A percentile compares a stretch with the other conserved stretches of the same genome.
These are phyloP conservation scores for Arabidopsis thaliana DNA, from an alignment of 345 rosid species.

Conservation along the genomic window TAIR10.1 NC_003071.7:10929001-10929500, in stretches of 20 bases:
- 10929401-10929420: constrained; percentile 46
- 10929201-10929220: constrained; percentile 66
- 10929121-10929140: constrained; percentile 77
- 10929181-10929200: constrained; percentile 72
- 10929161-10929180: constrained; percentile 77
- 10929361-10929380: constrained; percentile 63
- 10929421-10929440: constrained; percentile 51
- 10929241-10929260: constrained; percentile 53
- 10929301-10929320: constrained; percentile 55
- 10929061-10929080: constrained; percentile 73
- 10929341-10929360: constrained; percentile 81
- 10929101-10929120: constrained; percentile 84
- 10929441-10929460: constrained; percentile 39
- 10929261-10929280: constrained; percentile 43
- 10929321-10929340: constrained; percentile 67
- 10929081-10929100: constrained; percentile 87
- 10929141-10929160: constrained; percentile 76
- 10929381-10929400: constrained; percentile 67
- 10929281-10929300: constrained; percentile 27
- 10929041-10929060: constrained; percentile 28
- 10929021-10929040: constrained; percentile 33
- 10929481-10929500: not conserved
- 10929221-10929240: constrained; percentile 65
- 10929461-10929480: not conserved
- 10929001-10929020: constrained; percentile 40